These are phyloP conservation scores for Mikania micrantha DNA, from an alignment of 129 eudicot genomes.

Conservation along the genomic window DNA sequence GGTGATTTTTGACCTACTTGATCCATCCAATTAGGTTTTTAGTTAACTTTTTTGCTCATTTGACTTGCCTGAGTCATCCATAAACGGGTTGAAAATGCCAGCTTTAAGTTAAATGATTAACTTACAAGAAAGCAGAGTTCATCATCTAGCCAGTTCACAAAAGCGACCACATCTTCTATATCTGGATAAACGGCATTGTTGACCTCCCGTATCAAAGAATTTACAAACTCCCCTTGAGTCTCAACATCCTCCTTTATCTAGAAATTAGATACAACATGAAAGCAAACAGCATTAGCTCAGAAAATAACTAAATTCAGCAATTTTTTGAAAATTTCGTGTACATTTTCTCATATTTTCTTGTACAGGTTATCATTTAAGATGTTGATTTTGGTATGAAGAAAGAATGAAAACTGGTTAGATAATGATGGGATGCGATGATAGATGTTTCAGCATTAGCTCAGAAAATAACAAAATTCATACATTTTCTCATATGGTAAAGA, in stretches of 20 bases:
- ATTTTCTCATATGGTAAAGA: not conserved
- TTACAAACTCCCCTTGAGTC: slow-evolving; percentile 91
- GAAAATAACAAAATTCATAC: not conserved
- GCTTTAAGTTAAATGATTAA: not conserved
- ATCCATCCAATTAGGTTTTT: not conserved
- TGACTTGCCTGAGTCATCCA: not conserved
- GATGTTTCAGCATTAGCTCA: slow-evolving; percentile 3
- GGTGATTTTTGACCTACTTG: not conserved
- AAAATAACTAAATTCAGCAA: not conserved
- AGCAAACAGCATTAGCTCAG: not conserved
- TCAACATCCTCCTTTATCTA: slow-evolving; percentile 92
- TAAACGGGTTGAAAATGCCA: not conserved
- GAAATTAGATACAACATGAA: not conserved
- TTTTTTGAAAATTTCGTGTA: too few species aligned
- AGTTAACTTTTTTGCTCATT: not conserved
- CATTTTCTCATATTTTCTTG: slow-evolving; percentile 13
- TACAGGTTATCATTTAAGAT: slow-evolving; percentile 18
- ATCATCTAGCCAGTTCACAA: slow-evolving; percentile 95
- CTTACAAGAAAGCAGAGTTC: slow-evolving; percentile 87
- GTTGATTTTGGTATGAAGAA: slow-evolving; percentile 13
- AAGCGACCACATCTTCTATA: slow-evolving; percentile 80
- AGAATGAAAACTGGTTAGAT: slow-evolving; percentile 13
- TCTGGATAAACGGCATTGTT: slow-evolving; percentile 58
- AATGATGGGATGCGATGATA: slow-evolving; percentile 6
- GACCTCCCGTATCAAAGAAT: slow-evolving; percentile 68